Evolutionary conservation across 352 stramenopile species (phyloP), one percentile per base, ranked within the genome.

Genomic region (Phytophthora citrophthora): DNA sequence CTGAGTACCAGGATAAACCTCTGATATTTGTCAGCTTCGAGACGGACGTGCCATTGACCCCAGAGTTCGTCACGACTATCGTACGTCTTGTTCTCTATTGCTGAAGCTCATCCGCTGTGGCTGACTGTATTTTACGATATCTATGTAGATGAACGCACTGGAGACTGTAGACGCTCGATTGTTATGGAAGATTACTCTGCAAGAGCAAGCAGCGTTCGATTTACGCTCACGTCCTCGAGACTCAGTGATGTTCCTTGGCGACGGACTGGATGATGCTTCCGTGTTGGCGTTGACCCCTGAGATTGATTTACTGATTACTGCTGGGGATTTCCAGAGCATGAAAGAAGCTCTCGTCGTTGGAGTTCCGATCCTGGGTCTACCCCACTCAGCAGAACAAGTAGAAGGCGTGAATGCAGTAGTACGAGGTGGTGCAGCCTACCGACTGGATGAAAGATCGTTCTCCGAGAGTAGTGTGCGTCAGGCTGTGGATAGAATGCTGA

Each of bases 351-450:
- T 95, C 6, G 58, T 79, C 5, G 64, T 68, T 5, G 83, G 86
- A 5, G 68, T 87, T 4, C 86, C 88, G 13, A 72, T 95, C 26
- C 70, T 94, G 15, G 83, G 76, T 12, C 56, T 94, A n/a, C 86
- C 86, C 4, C 80, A 89, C 53, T 87, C 84, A 0, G 86, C 88
- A 1, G 87, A 95, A 53, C 85, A 95, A 79, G 54, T 76, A 32
- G 88, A 95, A 74, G 77, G 71, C 5, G 68, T 92, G 34, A 85
- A 92, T 47, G 64, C 77, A 11, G 72, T 90, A 12, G 72, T 77
- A 31, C 81, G 85, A 26, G 79, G 73, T 0, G 84, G 84, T 18
- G 79, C 82, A 3, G 87, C 82, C 1, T 51, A 82, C 4, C 56
- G 59, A 49, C 53, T 93, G 23, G 69, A 81, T 26, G 56, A 46